Percentiles rank a stretch among this genome's conserved stretches.
Evolutionary conservation across 2,329 filamentous ascomycete genomes (phyloP).

Genomic region (Neopestalotiopsis sp.): DNA sequence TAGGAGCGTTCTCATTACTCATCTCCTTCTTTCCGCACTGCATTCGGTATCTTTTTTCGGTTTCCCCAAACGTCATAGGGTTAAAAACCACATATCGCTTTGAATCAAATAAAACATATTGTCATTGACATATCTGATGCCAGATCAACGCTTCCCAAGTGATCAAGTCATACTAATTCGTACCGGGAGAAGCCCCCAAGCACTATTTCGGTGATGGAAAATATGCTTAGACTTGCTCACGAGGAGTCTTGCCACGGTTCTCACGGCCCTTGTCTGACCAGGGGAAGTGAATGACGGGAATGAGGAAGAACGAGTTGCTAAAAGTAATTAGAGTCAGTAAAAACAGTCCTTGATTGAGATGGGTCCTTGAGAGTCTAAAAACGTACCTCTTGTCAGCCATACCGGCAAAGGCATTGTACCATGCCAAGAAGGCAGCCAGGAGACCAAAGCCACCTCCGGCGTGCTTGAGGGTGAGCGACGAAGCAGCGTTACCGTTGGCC

Average conservation of each 20-base stretch:
- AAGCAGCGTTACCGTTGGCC: slow-evolving; percentile 53
- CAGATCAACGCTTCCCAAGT: too few species aligned
- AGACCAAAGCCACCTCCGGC: slow-evolving; percentile 83
- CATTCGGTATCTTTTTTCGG: too few species aligned
- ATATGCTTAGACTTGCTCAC: slow-evolving; percentile 36
- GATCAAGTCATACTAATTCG: neutral
- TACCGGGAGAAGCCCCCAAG: neutral
- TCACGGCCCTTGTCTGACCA: slow-evolving; percentile 83
- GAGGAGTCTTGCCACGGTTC: slow-evolving; percentile 57
- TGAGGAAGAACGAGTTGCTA: slow-evolving; percentile 89
- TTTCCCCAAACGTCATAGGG: too few species aligned
- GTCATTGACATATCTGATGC: too few species aligned
- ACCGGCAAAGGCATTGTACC: slow-evolving; percentile 87
- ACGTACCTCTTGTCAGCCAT: slow-evolving; percentile 73
- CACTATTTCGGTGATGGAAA: neutral
- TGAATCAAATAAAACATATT: too few species aligned
- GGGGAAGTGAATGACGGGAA: slow-evolving; percentile 92
- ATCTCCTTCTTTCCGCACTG: too few species aligned
- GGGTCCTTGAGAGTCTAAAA: neutral
- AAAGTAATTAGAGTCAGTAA: too few species aligned
- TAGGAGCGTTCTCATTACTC: too few species aligned
- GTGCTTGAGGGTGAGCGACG: slow-evolving; percentile 61
- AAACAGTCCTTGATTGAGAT: too few species aligned
- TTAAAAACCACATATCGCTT: too few species aligned
- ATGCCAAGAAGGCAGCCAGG: slow-evolving; percentile 79